Conservation (phyloP, 768 basidiomycete species). For the Lactarius quietus region DNA sequence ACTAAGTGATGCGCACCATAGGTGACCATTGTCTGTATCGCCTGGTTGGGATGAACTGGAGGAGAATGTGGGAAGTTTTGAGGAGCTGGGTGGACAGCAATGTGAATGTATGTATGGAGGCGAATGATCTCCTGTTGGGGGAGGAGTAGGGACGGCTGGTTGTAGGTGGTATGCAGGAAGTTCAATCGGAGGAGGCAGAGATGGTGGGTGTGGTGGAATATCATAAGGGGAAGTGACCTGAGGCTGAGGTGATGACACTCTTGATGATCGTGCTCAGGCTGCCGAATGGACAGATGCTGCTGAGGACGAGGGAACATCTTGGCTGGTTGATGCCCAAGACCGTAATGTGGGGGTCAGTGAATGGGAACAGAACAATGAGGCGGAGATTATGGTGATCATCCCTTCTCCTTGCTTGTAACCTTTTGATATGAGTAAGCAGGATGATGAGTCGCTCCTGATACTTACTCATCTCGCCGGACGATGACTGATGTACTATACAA, state of each 20-base stretch:
- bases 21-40: neutral
- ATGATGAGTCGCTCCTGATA: no score
- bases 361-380: neutral
- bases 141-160: constrained; percentile 3
- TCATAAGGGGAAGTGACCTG: neutral
- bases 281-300: constrained; percentile 4
- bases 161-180: constrained; percentile 24
- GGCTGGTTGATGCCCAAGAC: neutral
- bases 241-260: neutral
- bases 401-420: no score
- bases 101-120: constrained; percentile 3
- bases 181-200: constrained; percentile 4
- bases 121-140: constrained; percentile 4
- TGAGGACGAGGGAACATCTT: neutral
- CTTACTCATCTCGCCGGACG: no score
- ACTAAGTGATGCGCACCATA: no score
- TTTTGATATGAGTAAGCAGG: no score
- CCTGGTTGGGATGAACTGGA: neutral
- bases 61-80: constrained; percentile 10
- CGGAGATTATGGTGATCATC: neutral
- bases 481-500: no score
- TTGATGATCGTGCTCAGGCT: neutral
- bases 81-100: neutral
- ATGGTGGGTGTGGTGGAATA: neutral
- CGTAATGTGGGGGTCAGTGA: constrained; percentile 10